Base-by-base conservation (phyloP, 805 yeast genomes). In the Kregervanrija pseudodelftensis region DNA sequence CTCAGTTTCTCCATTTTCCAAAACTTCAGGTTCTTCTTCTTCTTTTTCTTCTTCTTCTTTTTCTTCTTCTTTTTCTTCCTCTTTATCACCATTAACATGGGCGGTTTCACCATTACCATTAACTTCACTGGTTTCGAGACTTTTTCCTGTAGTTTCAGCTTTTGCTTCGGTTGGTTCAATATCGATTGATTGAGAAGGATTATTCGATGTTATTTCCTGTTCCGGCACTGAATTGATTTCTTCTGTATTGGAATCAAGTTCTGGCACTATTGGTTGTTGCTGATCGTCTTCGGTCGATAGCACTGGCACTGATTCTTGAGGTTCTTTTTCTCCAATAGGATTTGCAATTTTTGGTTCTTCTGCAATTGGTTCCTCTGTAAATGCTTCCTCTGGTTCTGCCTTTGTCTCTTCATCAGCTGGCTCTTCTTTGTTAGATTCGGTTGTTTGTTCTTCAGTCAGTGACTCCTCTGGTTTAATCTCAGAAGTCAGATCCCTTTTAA, bases 21-120 rank as follows among this genome's bases (percentile, higher is more conserved):
- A 17, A 17, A 34, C 49, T 15, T 39, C 49, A 11, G 15, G 36
- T n/a, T 44, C 51, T 13, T 36, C 41, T 11, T 28, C 30, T n/a
- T 40, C 44, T 4, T 30, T 43, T 36, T 44, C 50, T 14, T 31
- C 36, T 14, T 34, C 49, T 14, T 34, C 49, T 40, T 40, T 47
- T 33, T 34, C 45, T n/a, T 45, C 48, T 9, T 39, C 36, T 32
- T 41, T 51, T n/a, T 13, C 31, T 10, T 17, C 22, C 5, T 17
- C 22, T 17, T 17, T 22, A 22, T 22, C 28, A 22, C 28, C 28
- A 7, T 22, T 22, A 4, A 7, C 28, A 22, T 5, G 7, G 28
- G 44, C 45, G 8, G 36, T 32, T 41, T 13, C 43, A 33, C 17
- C 42, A 17, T 31, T 40, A 5, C 33, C 37, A 15, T 30, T 33